Evolutionary conservation across 495 filamentous ascomycete genomes (phyloP).

Genomic region (Aspergillus asperescens): DNA sequence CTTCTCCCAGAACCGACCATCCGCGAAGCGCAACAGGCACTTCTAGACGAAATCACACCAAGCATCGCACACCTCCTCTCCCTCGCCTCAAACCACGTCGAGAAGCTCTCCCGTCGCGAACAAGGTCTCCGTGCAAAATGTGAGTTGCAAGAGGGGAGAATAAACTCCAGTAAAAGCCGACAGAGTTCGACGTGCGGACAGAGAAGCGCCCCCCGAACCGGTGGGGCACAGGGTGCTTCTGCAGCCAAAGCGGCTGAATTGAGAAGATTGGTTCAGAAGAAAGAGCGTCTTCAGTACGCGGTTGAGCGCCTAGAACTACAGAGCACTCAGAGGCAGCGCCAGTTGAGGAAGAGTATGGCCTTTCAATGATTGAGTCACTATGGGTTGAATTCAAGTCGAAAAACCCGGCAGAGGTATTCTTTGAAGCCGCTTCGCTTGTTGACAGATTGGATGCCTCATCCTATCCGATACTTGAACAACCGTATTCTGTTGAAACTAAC

Average conservation of each 20-base stretch:
- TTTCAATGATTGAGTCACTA: constrained; percentile 27
- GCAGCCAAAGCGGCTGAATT: constrained; percentile 54
- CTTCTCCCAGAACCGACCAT: constrained; percentile 66
- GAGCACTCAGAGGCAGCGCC: constrained; percentile 59
- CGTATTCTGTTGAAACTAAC: too few species aligned
- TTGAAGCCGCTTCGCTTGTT: neutral
- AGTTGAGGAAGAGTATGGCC: constrained; percentile 77
- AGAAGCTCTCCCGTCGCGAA: constrained; percentile 66
- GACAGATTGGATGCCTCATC: too few species aligned
- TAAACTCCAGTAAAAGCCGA: constrained; percentile 41
- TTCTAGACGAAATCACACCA: constrained; percentile 68
- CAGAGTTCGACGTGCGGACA: constrained; percentile 20
- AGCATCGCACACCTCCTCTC: constrained; percentile 63
- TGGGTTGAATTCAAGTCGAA: constrained; percentile 3
- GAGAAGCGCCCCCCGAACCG: neutral
- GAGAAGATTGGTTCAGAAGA: constrained; percentile 64
- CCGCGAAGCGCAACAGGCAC: constrained; percentile 58
- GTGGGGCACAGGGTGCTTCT: constrained; percentile 17
- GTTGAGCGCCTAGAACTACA: constrained; percentile 69
- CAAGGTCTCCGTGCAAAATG: constrained; percentile 62
- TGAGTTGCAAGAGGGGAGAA: constrained; percentile 64
- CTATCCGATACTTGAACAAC: too few species aligned
- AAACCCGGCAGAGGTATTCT: constrained; percentile 10
- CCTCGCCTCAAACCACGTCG: constrained; percentile 62
- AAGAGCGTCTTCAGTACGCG: constrained; percentile 71